Base-by-base conservation (phyloP, 495 filamentous ascomycete species). In the Trichoderma parareesei region DNA sequence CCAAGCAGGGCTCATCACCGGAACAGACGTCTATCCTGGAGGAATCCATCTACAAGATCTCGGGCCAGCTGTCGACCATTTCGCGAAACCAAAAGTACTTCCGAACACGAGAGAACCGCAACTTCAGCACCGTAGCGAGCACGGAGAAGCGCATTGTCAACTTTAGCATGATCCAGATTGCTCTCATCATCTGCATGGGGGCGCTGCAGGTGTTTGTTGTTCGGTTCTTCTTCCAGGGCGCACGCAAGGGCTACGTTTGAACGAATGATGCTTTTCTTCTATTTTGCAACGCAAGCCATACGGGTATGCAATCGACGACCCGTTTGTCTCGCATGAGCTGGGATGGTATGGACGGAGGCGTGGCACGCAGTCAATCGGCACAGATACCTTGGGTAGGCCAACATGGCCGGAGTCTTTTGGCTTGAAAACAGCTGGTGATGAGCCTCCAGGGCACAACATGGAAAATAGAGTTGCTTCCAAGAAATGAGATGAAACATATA, bases 51-150 rank as follows among this genome's bases (percentile, higher is more conserved):
- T 90, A 91, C 82, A 97, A 97, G 78, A 80, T 99, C 62, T 97
- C 93, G 6, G 87, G 90, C 62, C 91, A 95, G 71, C 79, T 99
- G 44, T 96, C 92, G n/a, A 97, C 93, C 64, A 93, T 99, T 73
- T 91, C 90, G 18, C 87, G 95, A 60, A 97, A 96, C 80, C 95
- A 99, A 74, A 98, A 98, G 74, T 98, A 98, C 79, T 99, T 99
- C 87, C 90, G 95, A 41, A 99, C 95, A 2, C 87, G 95, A 67
- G 95, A 99, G 81, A 98, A 99, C 81, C 85, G 95, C 59, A 99
- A 99, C 75, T 96, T 98, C 78, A 96, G 91, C 77, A 99, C 95
- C 5, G 95, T 99, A 63, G 83, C 92, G 73, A 96, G 92, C 76
- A 99, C 95, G 38, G 95, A 99, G 80, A 84, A 82, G 68, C 82